Base-by-base conservation (phyloP, 2,329 filamentous ascomycete genomes). In the Teratosphaeriaceae sp. region DNA sequence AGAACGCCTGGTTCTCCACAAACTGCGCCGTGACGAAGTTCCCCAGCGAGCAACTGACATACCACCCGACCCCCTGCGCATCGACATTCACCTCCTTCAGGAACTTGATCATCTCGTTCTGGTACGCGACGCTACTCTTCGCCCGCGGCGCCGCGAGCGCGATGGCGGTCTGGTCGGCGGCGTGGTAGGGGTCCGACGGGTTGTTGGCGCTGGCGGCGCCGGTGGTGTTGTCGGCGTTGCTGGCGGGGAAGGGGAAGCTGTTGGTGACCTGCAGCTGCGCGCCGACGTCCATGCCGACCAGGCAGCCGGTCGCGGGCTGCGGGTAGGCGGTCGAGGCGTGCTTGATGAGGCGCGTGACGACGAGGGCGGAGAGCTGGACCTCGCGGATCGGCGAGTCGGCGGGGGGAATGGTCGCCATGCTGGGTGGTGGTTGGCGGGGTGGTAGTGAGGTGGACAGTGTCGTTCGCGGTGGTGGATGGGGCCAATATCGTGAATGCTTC, bases 341-440 rank as follows among this genome's bases (percentile, higher is more conserved):
- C 72, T 94, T 96, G 69, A 94, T 89, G 66, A 97, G 89, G 76
- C 96, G 95, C 85, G 96, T 90, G 57, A 94, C 86, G 61, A 94
- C 90, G 75, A 97, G 75, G 62, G 90, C 88, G 75, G 95, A 89
- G 64, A 97, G 84, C 75, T 94, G 88, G 60, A 96, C 87, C 69
- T 87, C 78, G 75, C 45, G 50, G 36, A 61, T 40, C 22, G 59
- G 57, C 83, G 85, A 70, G 85, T 55, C 54, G 33, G 50, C 50
- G 26, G 46, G 29, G 5, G 48, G 42, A 29, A 48, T 46, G 26
- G 56, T 51, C 38, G 58, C 56, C 57, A 60, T 61, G 46, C 31
- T 52, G 43, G 37, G 31, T 40, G 38, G 37, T 39, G 27, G 23
- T 38, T 9, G 37, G 15, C 15, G 15, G 6, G 40, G 4, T 18